A percentile compares a stretch with the other conserved stretches of the same genome.
Conservation (phyloP, 805 yeast genomes). For the Yamadazyma philogaea region DNA sequence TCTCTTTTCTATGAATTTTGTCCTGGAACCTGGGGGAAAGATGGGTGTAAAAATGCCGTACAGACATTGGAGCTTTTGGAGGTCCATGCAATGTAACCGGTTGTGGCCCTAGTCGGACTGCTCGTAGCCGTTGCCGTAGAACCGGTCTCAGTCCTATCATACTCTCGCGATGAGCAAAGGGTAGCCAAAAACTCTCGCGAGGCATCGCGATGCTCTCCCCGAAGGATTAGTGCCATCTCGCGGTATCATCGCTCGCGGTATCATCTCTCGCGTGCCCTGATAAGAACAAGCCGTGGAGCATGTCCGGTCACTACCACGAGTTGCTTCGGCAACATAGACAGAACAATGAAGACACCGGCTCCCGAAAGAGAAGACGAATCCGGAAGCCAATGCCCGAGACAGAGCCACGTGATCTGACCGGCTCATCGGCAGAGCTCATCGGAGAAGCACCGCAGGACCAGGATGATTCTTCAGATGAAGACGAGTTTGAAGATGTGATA, state of each 20-base stretch:
- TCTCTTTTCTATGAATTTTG: constrained; percentile 18
- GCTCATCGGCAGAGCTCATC: not conserved
- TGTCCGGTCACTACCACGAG: constrained; percentile 12
- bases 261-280: too few species aligned
- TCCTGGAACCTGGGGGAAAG: constrained; percentile 14
- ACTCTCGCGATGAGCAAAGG: not conserved
- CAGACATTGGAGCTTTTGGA: too few species aligned
- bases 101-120: not conserved
- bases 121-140: not conserved
- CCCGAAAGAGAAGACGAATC: constrained; percentile 3
- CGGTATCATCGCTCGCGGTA: too few species aligned
- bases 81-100: not conserved
- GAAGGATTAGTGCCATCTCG: not conserved
- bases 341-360: not conserved
- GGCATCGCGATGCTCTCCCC: not conserved
- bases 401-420: not conserved
- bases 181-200: too few species aligned
- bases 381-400: not conserved
- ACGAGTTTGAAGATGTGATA: constrained; percentile 25
- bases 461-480: constrained; percentile 16
- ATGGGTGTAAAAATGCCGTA: constrained; percentile 7
- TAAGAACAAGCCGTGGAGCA: too few species aligned
- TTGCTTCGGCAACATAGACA: constrained; percentile 12
- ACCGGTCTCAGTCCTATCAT: not conserved
- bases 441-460: not conserved